Conservation (phyloP, 2,329 filamentous ascomycete species). For the Colletotrichum kahawae region DNA sequence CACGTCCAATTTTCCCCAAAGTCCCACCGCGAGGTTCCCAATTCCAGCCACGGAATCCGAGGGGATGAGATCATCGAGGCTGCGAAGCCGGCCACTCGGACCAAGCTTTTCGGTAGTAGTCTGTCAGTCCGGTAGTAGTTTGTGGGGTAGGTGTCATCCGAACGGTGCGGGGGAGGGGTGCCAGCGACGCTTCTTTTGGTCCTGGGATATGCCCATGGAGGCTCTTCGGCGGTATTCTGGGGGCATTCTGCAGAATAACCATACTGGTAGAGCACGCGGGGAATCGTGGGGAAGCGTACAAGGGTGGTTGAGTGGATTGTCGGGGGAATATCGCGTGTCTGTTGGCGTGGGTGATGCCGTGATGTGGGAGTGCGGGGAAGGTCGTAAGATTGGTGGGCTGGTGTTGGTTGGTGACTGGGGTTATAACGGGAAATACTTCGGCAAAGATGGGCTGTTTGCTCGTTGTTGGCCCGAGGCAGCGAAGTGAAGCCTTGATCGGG, state of each 20-base stretch:
- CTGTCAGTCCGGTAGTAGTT: background rate
- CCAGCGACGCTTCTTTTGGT: background rate
- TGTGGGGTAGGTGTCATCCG: background rate
- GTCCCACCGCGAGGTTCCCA: background rate
- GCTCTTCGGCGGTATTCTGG: background rate
- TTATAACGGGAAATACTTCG: background rate
- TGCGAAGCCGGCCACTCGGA: background rate
- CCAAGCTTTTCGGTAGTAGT: background rate
- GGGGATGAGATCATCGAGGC: background rate
- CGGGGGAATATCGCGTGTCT: background rate
- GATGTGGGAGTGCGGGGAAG: constrained; percentile 11
- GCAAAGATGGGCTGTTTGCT: background rate
- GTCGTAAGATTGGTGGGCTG: background rate
- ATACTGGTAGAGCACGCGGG: background rate
- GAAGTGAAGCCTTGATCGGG: background rate
- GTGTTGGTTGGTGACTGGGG: background rate
- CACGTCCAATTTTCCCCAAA: background rate
- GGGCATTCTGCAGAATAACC: background rate
- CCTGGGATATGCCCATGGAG: background rate
- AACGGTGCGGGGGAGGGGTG: background rate
- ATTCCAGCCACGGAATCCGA: background rate
- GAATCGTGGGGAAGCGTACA: background rate
- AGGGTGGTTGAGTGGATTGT: background rate
- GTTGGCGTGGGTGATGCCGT: background rate
- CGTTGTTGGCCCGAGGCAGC: background rate